phyloP scores from a whole-genome alignment of 164 flowering plant genomes.

The Aristolochia californica region DNA sequence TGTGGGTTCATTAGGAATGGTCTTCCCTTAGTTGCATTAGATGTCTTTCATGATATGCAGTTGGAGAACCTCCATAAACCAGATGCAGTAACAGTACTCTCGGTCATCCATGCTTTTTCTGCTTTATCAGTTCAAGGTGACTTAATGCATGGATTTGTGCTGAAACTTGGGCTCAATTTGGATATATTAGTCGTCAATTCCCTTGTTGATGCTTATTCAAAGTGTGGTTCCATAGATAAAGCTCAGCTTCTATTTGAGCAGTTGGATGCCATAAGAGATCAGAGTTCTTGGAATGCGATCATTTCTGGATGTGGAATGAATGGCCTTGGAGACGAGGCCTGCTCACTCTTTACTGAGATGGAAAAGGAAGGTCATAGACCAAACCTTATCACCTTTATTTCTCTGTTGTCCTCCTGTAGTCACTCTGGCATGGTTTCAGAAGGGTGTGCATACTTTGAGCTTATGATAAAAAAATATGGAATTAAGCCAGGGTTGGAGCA shows the following conservation, averaged over 20 bases:
- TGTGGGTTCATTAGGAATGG: slow-evolving; percentile 20
- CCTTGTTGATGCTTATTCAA: slow-evolving; percentile 27
- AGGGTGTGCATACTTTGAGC: slow-evolving; percentile 18
- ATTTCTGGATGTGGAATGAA: slow-evolving; percentile 30
- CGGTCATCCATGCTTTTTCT: slow-evolving; percentile 18
- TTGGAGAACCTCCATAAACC: slow-evolving; percentile 18
- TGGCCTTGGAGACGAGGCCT: slow-evolving; percentile 26
- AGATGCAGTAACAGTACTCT: slow-evolving; percentile 23
- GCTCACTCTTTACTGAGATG: slow-evolving; percentile 13
- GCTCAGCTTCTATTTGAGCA: slow-evolving; percentile 22
- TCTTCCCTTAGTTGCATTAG: slow-evolving; percentile 9
- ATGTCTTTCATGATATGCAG: slow-evolving; percentile 22
- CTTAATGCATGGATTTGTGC: slow-evolving; percentile 18
- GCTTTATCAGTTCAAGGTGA: slow-evolving; percentile 13
- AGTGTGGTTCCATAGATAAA: slow-evolving; percentile 18
- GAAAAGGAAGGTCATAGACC: slow-evolving; percentile 17
- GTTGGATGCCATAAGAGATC: slow-evolving; percentile 20
- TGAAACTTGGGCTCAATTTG: slow-evolving; percentile 20
- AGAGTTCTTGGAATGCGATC: slow-evolving; percentile 36
- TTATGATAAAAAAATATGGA: slow-evolving; percentile 21
- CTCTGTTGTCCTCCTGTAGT: slow-evolving; percentile 32
- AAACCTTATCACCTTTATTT: slow-evolving; percentile 26
- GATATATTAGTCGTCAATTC: slow-evolving; percentile 20
- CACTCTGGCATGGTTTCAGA: slow-evolving; percentile 27
- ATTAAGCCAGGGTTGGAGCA: slow-evolving; percentile 25